Conservation (phyloP, 768 basidiomycete genomes). For the Tephrocybe sp. region DNA sequence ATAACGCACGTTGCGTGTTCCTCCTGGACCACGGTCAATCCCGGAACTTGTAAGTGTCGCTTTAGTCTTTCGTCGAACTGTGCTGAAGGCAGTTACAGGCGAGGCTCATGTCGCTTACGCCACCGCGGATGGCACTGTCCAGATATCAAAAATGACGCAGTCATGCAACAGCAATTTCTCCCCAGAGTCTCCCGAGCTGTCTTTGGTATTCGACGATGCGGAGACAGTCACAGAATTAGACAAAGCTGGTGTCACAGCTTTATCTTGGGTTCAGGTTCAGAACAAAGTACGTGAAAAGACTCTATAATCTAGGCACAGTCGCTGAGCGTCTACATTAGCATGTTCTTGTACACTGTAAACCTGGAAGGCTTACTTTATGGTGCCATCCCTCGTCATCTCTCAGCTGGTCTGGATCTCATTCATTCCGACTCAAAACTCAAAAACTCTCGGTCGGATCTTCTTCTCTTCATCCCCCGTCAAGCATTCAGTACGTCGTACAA, state of each 20-base stretch:
- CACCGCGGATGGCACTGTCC: slow-evolving; percentile 55
- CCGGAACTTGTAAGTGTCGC: slow-evolving; percentile 33
- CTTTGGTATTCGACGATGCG: slow-evolving; percentile 26
- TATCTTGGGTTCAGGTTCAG: slow-evolving; percentile 52
- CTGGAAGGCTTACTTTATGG: slow-evolving; percentile 62
- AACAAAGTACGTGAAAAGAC: slow-evolving; percentile 36
- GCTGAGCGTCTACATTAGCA: slow-evolving; percentile 31
- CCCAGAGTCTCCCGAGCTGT: slow-evolving; percentile 4
- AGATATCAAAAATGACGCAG: slow-evolving; percentile 54
- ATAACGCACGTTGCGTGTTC: slow-evolving; percentile 62
- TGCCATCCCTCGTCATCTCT: slow-evolving; percentile 28
- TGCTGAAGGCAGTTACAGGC: slow-evolving; percentile 35
- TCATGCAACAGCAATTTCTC: slow-evolving; percentile 7
- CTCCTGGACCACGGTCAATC: slow-evolving; percentile 41
- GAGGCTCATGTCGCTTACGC: slow-evolving; percentile 58
- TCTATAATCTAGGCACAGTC: slow-evolving; percentile 1
- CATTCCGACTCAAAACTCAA: slow-evolving; percentile 43
- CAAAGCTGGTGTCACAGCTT: slow-evolving; percentile 43
- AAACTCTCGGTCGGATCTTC: slow-evolving; percentile 58
- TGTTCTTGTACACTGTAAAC: slow-evolving; percentile 56
- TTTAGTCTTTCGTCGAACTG: neutral
- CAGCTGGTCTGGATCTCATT: slow-evolving; percentile 49
- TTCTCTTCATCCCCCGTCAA: slow-evolving; percentile 54
- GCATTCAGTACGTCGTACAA: slow-evolving; percentile 49
- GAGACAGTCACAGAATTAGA: slow-evolving; percentile 34